A percentile compares a stretch with the other conserved stretches of the same genome.
Conservation (phyloP, 2,329 filamentous ascomycete genomes). For the Emergomyces africanus region DNA sequence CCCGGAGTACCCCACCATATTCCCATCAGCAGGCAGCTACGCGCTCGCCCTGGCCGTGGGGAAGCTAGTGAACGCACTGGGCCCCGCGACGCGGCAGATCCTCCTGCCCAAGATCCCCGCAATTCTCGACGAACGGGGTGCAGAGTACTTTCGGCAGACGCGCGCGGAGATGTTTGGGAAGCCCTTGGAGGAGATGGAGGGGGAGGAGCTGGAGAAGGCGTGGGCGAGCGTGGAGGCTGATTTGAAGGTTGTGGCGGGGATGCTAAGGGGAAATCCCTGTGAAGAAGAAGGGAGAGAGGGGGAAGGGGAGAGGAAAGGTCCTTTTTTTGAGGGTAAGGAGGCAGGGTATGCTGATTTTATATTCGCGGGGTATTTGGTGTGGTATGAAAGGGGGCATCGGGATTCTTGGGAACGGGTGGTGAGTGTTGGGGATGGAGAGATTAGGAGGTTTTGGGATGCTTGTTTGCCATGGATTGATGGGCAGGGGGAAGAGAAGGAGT, state of each 20-base stretch:
- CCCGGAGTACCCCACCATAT: conserved; percentile 21
- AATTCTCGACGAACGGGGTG: conserved; percentile 22
- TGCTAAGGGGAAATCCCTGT: conserved; percentile 12
- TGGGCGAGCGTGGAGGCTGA: conserved; percentile 16
- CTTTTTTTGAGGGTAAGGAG: conserved; percentile 9
- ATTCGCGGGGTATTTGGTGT: conserved; percentile 6
- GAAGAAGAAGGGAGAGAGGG: neutral
- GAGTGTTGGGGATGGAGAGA: conserved; percentile 6
- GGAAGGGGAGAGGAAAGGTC: conserved; percentile 1
- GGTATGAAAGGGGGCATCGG: conserved; percentile 5
- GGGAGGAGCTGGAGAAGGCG: conserved; percentile 5
- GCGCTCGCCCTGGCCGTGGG: conserved; percentile 17
- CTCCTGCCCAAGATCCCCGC: conserved; percentile 23
- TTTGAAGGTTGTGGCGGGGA: conserved; percentile 15
- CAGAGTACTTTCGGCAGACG: conserved; percentile 26
- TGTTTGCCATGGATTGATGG: conserved; percentile 8
- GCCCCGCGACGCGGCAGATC: conserved; percentile 15
- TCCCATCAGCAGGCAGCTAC: conserved; percentile 21
- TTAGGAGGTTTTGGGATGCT: conserved; percentile 6
- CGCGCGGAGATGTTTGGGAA: conserved; percentile 22
- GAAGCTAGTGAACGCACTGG: conserved; percentile 7
- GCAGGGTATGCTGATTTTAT: conserved; percentile 10
- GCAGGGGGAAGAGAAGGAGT: conserved; percentile 5
- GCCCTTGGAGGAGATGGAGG: conserved; percentile 21
- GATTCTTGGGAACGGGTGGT: conserved; percentile 5